A percentile compares a stretch with the other conserved stretches of the same genome.
Conservation (phyloP, 2,329 filamentous ascomycete genomes). For the Ophiostoma himal-ulmi region DNA sequence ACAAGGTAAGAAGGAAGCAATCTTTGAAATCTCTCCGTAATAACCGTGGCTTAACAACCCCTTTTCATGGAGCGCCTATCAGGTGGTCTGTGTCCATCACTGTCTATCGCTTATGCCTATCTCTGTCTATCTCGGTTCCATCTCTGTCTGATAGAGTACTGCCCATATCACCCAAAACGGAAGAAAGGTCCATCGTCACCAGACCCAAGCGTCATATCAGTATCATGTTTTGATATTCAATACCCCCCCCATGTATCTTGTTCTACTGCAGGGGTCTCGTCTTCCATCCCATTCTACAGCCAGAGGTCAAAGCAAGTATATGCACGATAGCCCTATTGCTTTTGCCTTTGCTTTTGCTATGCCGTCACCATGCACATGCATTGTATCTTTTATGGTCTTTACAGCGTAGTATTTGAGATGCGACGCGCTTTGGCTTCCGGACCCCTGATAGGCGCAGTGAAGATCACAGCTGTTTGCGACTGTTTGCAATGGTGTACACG, state of each 20-base stretch:
- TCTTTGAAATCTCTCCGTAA: neutral
- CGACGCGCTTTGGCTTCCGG: neutral
- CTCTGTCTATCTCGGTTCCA: neutral
- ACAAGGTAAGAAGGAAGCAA: no score
- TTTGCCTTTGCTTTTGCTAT: neutral
- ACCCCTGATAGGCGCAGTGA: conserved; percentile 5
- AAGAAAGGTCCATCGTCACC: conserved; percentile 4
- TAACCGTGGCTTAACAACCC: neutral
- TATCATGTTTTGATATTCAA: neutral
- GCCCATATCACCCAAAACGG: conserved; percentile 2
- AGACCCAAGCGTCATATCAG: neutral
- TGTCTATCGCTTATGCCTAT: neutral
- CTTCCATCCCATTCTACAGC: neutral
- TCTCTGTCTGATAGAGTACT: neutral
- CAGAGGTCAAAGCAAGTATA: neutral
- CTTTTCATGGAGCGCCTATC: neutral
- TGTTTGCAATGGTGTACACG: no score
- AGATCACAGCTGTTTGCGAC: neutral
- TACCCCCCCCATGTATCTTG: no score
- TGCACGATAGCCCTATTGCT: neutral
- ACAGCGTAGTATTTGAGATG: neutral
- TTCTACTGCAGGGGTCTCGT: neutral
- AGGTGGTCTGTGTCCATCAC: neutral
- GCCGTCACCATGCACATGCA: neutral
- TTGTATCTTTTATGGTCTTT: neutral